phyloP scores from a whole-genome alignment of 2,329 filamentous ascomycete species.

The Kalmusia sp. region DNA sequence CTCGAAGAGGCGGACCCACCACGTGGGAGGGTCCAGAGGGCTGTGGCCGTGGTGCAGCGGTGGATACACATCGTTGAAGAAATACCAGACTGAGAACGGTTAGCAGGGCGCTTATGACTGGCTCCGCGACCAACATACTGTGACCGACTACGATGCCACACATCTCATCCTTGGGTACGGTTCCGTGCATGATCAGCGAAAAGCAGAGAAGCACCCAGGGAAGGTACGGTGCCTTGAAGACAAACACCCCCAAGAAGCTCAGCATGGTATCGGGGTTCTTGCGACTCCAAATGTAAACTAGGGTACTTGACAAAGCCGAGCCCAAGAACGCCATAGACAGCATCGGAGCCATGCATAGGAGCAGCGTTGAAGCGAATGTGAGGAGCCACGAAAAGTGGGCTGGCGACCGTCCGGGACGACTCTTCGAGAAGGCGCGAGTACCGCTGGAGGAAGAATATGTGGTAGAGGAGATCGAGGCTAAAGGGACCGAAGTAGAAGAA shows the following conservation, averaged over 20 bases:
- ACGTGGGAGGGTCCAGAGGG: constrained; percentile 86
- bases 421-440: constrained; percentile 96
- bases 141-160: constrained; percentile 95
- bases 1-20: constrained; percentile 89
- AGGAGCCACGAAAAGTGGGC: constrained; percentile 96
- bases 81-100: constrained; percentile 78
- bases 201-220: constrained; percentile 97
- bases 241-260: constrained; percentile 83
- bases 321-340: constrained; percentile 93
- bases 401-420: constrained; percentile 85
- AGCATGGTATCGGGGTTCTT: constrained; percentile 91
- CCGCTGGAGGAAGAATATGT: constrained; percentile 97
- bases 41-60: constrained; percentile 83
- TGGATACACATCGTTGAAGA: constrained; percentile 96
- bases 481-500: constrained; percentile 98
- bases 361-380: constrained; percentile 79
- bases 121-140: constrained; percentile 48
- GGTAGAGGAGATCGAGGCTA: constrained; percentile 92
- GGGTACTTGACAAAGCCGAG: constrained; percentile 87
- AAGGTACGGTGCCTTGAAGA: constrained; percentile 92
- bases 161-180: constrained; percentile 92
- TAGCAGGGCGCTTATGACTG: constrained; percentile 11
- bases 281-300: constrained; percentile 98
- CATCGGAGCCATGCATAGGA: constrained; percentile 83
- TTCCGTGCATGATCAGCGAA: constrained; percentile 87